A percentile compares a stretch with the other conserved stretches of the same genome.
phyloP scores from a whole-genome alignment of 257 asterid species.

The Nicotiana knightiana region DNA sequence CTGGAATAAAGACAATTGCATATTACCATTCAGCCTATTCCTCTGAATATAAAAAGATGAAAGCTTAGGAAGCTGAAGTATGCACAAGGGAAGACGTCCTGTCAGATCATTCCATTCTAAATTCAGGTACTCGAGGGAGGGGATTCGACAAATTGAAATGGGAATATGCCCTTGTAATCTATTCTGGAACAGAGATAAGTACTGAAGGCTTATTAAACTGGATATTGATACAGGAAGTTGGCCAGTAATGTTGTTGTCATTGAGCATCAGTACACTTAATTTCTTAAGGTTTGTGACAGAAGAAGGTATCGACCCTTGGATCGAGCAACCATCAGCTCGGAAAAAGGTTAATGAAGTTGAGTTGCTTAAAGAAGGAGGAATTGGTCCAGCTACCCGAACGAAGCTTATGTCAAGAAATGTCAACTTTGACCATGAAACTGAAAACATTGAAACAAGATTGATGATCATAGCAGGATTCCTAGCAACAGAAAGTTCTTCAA shows the following conservation, averaged over 20 bases:
- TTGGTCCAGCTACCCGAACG: not conserved
- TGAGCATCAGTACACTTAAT: not conserved
- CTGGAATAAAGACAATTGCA: constrained; percentile 7
- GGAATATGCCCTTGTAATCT: constrained; percentile 1
- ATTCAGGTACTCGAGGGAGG: constrained; percentile 2
- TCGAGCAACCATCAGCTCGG: constrained; percentile 6
- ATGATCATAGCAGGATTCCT: constrained; percentile 5
- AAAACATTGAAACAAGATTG: constrained; percentile 6
- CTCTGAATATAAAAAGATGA: not conserved
- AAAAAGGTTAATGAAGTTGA: constrained; percentile 3
- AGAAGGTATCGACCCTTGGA: constrained; percentile 12
- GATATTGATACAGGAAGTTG: constrained; percentile 1
- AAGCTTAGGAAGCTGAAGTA: constrained; percentile 7
- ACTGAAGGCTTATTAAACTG: not conserved
- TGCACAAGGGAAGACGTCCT: constrained; percentile 9
- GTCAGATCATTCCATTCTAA: not conserved
- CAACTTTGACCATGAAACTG: not conserved
- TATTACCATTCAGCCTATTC: constrained; percentile 6
- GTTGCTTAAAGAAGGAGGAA: constrained; percentile 7
- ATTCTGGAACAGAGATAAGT: constrained; percentile 8
- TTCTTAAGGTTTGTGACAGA: not conserved
- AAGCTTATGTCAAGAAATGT: not conserved
- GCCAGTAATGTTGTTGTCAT: constrained; percentile 1
- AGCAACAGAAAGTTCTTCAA: not conserved
- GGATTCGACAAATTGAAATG: not conserved